A percentile compares a stretch with the other conserved stretches of the same genome.
These are phyloP conservation scores for Ganoderma boninense DNA, from an alignment of 1,284 basidiomycete genomes.

Conservation along the genomic window DNA sequence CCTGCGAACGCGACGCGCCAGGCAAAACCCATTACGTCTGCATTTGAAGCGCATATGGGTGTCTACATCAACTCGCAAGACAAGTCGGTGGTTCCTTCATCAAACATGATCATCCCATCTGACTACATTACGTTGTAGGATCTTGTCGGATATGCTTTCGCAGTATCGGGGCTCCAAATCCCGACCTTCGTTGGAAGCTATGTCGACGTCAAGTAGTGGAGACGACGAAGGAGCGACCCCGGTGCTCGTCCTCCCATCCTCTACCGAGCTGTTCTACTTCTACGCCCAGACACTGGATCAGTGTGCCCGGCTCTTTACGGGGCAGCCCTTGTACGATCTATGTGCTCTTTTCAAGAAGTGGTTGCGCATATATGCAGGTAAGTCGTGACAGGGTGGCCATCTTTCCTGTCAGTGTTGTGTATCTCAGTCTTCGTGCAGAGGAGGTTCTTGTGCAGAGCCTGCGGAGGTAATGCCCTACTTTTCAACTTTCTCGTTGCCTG, in stretches of 20 bases:
- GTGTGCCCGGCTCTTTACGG: constrained; percentile 88
- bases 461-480: constrained; percentile 58
- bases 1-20: constrained; percentile 55
- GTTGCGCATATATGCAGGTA: constrained; percentile 93
- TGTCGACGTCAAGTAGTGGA: constrained; percentile 46
- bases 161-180: constrained; percentile 74
- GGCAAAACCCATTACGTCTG: constrained; percentile 78
- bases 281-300: constrained; percentile 96
- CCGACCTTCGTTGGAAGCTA: constrained; percentile 74
- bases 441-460: constrained; percentile 82
- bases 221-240: constrained; percentile 60
- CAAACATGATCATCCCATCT: constrained; percentile 5
- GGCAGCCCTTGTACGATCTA: constrained; percentile 83
- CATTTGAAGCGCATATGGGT: constrained; percentile 92
- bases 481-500: not conserved
- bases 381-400: constrained; percentile 23
- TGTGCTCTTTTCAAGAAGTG: constrained; percentile 89
- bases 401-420: not conserved
- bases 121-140: constrained; percentile 49
- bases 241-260: constrained; percentile 86
- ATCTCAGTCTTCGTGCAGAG: constrained; percentile 55
- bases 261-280: constrained; percentile 97
- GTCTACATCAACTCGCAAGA: constrained; percentile 98
- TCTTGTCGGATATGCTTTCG: constrained; percentile 83
- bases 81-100: constrained; percentile 60